A percentile compares a stretch with the other conserved stretches of the same genome.
Conservation (phyloP, 2,329 filamentous ascomycete genomes). For the Anthostomella pinea region DNA sequence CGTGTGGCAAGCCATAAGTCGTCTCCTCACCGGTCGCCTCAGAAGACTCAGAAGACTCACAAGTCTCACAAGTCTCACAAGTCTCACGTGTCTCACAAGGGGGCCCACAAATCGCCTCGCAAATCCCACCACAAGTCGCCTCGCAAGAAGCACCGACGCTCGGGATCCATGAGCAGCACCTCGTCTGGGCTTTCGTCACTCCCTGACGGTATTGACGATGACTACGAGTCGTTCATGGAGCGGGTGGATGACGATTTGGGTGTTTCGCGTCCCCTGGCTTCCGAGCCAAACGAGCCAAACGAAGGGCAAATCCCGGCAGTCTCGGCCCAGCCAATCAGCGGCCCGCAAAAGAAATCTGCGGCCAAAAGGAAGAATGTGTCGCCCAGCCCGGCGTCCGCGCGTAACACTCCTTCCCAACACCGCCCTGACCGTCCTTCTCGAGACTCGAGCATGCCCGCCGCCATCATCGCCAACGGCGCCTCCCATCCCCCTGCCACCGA, state of each 20-base stretch:
- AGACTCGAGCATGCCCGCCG: slow-evolving; percentile 32
- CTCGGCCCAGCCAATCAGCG: slow-evolving; percentile 33
- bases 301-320: slow-evolving; percentile 31
- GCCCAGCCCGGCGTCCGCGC: slow-evolving; percentile 28
- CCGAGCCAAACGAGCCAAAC: slow-evolving; percentile 33
- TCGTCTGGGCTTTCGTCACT: slow-evolving; percentile 34
- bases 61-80: slow-evolving; percentile 19
- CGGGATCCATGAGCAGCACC: slow-evolving; percentile 30
- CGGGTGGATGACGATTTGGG: slow-evolving; percentile 28
- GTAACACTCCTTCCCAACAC: slow-evolving; percentile 24
- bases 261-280: slow-evolving; percentile 27
- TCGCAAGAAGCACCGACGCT: slow-evolving; percentile 23
- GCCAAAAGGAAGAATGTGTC: slow-evolving; percentile 34
- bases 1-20: no score
- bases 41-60: slow-evolving; percentile 19
- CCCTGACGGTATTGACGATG: slow-evolving; percentile 30
- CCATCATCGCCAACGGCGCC: slow-evolving; percentile 25
- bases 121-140: slow-evolving; percentile 16
- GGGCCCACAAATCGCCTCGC: slow-evolving; percentile 11
- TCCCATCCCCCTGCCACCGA: slow-evolving; percentile 15
- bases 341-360: slow-evolving; percentile 31
- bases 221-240: slow-evolving; percentile 30
- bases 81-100: slow-evolving; percentile 14
- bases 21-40: slow-evolving; percentile 11
- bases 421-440: slow-evolving; percentile 13